Evolutionary conservation across 2,329 filamentous ascomycete species (phyloP).

Genomic region (Lasiodiplodia sp.): DNA sequence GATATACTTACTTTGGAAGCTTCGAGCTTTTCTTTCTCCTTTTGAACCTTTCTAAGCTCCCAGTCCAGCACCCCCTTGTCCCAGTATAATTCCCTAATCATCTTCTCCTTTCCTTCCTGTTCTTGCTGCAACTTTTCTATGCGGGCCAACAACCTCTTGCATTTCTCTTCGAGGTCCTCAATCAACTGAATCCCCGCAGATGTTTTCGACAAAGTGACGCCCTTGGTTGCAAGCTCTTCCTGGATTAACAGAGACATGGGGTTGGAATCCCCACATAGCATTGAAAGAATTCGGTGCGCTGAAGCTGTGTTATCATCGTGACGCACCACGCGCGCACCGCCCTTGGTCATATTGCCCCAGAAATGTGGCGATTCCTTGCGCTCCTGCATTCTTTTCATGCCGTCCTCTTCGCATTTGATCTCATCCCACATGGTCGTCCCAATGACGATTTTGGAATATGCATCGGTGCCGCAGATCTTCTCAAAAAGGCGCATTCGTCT

Average conservation of each 20-base stretch:
- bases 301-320: neutral
- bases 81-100: neutral
- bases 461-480: neutral
- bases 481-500: neutral
- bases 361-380: neutral
- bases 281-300: neutral
- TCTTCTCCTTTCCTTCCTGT: neutral
- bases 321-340: neutral
- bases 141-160: neutral
- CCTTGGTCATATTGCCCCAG: neutral
- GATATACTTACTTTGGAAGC: neutral
- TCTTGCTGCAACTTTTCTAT: neutral
- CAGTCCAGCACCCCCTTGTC: neutral
- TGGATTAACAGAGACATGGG: neutral
- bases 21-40: neutral
- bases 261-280: neutral
- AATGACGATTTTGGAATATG: neutral
- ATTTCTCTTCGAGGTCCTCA: neutral
- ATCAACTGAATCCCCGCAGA: neutral
- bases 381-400: neutral
- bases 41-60: neutral
- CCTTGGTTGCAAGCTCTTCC: neutral
- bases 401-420: neutral
- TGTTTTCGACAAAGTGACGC: neutral
- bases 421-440: neutral